Evolutionary conservation across 2,329 filamentous ascomycete species (phyloP), one percentile per base, ranked within the genome.

Genomic region (Botryotinia calthae): DNA sequence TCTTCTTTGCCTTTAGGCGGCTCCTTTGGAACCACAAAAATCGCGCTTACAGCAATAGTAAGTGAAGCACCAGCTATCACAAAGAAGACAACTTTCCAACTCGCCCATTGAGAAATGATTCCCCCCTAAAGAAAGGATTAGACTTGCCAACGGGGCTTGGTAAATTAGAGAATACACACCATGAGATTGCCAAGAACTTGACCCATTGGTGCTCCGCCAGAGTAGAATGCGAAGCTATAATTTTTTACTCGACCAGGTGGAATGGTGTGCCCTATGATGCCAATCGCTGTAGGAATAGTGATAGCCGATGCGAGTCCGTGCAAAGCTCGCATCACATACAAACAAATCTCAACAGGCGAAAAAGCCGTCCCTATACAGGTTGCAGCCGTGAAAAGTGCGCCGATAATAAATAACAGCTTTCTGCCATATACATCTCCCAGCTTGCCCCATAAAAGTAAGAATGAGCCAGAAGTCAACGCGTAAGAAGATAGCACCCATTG

Each of bases 251-350:
- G 89, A 0, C 90, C 89, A 0, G 90, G 89, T 1, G 87, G 87
- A 71, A 93, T 93, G 0, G 89, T 91, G 1, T 87, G 87, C 0
- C 90, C 90, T 4, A 93, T 80, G 56, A 93, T 92, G 0, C 91
- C 91, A 78, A 93, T 88, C 0, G 90, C 91, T 0, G 90, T 92
- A 0, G 91, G 90, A 0, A 92, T 89, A 78, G 91, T 92, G 25
- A 90, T 89, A 2, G 91, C 90, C 40, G 79, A 75, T 54, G 82
- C 83, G 70, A 93, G 80, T 1, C 91, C 91, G 75, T 92, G 90
- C 12, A 93, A 82, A 0, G 87, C 91, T 4, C 91, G 84, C 76
- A 93, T 88, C 1, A 92, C 73, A 78, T 92, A 86, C 79, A 93
- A 92, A 9, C 86, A 87, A 73, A 93, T 89, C 80, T 93, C 91